A percentile compares a stretch with the other conserved stretches of the same genome.
These are phyloP conservation scores for Eucalyptus virginea DNA, from an alignment of 345 rosid genomes.

Conservation along the genomic window DNA sequence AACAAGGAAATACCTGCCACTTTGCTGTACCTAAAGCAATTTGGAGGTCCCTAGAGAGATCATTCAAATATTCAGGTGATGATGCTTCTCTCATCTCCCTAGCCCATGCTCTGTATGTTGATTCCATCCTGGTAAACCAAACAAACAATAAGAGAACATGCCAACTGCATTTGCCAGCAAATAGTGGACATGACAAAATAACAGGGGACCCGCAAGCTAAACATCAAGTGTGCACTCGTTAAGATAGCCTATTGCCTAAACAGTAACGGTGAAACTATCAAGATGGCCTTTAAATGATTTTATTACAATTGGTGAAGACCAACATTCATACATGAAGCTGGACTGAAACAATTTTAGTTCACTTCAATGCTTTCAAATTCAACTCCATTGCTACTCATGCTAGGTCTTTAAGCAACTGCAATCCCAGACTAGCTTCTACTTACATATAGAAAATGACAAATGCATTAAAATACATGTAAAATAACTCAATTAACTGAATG, in stretches of 20 bases:
- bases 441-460: background rate
- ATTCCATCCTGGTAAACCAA: constrained; percentile 64
- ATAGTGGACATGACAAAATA: background rate
- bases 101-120: constrained; percentile 61
- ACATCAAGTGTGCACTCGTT: background rate
- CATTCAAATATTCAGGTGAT: constrained; percentile 17
- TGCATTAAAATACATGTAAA: background rate
- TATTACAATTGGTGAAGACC: background rate
- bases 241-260: background rate
- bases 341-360: background rate
- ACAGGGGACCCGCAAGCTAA: background rate
- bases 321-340: background rate
- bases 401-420: background rate
- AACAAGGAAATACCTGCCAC: constrained; percentile 59
- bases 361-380: background rate
- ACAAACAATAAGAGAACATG: background rate
- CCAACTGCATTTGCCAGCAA: background rate
- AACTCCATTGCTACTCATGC: background rate
- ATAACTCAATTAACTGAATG: background rate
- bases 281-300: background rate
- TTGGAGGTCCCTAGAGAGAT: constrained; percentile 61
- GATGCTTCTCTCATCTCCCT: constrained; percentile 41
- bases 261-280: background rate
- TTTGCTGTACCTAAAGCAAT: constrained; percentile 85
- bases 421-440: background rate